phyloP scores from a whole-genome alignment of 768 basidiomycete species.

The Russula dissimulans region DNA sequence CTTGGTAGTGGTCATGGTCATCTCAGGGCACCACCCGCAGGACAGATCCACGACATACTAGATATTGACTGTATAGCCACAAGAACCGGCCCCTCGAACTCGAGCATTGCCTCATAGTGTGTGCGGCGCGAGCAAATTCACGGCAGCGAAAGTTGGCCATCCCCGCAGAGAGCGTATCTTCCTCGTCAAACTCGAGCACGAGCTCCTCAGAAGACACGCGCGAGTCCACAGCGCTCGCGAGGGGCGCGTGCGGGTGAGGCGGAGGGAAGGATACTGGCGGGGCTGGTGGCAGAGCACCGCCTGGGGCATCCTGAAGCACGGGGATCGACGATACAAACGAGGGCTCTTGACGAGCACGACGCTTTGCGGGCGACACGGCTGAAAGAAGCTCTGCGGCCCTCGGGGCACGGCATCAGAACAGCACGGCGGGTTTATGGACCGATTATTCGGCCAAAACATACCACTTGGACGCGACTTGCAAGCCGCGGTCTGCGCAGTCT shows the following conservation, averaged over 20 bases:
- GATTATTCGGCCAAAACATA: constrained; percentile 25
- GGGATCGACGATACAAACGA: constrained; percentile 54
- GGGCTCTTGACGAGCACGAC: constrained; percentile 27
- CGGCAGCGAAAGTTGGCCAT: constrained; percentile 64
- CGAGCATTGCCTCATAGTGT: constrained; percentile 52
- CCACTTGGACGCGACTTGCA: constrained; percentile 72
- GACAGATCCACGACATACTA: constrained; percentile 48
- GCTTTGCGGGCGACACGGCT: constrained; percentile 43
- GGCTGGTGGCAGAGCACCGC: constrained; percentile 20
- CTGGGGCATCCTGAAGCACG: constrained; percentile 26
- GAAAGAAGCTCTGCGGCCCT: constrained; percentile 76
- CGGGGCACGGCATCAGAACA: constrained; percentile 5
- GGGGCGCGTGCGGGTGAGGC: constrained; percentile 10
- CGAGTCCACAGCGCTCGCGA: constrained; percentile 9
- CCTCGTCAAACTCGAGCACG: constrained; percentile 48
- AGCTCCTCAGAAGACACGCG: constrained; percentile 4
- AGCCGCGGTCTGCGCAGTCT: constrained; percentile 67
- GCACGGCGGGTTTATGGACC: too few relatives aligned
- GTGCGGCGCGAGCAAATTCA: constrained; percentile 68
- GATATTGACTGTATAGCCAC: constrained; percentile 68
- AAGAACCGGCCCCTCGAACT: constrained; percentile 72
- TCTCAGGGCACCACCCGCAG: constrained; percentile 1
- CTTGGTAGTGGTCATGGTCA: constrained; percentile 31
- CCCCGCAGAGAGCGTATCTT: constrained; percentile 65
- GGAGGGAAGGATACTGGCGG: constrained; percentile 9